Base-by-base conservation (phyloP, 139 green algal genomes). In the Chara braunii region DNA sequence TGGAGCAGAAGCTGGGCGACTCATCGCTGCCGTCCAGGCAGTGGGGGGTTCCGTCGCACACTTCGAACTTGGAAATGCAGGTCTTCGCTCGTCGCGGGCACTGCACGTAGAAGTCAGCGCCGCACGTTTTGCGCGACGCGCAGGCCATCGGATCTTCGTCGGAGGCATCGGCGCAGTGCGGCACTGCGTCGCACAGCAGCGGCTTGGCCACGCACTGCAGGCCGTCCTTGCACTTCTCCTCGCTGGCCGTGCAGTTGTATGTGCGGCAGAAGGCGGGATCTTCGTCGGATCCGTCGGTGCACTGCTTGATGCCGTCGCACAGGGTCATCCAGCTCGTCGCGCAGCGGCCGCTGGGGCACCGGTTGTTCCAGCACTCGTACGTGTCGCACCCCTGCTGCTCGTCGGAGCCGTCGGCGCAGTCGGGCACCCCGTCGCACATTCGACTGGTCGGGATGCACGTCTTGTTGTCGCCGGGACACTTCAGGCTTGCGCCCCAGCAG, bases 391-490 rank as follows among this genome's bases (percentile, higher is more conserved):
- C 45, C n/a, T n/a, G 51, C 7, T 23, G 23, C 51, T 60, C 51
- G 51, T 60, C 51, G 51, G 32, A 48, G 51, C 51, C 51, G 6
- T 60, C 51, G n/a, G n/a, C n/a, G 51, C 51, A 60, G 23, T 60
- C 51, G 4, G n/a, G 22, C 51, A 12, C 22, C 11, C 51, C 51
- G 51, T 60, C 51, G 51, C 51, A 60, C 51, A 60, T n/a, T n/a
- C n/a, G n/a, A n/a, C n/a, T n/a, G n/a, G n/a, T n/a, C n/a, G n/a
- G n/a, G n/a, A n/a, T n/a, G n/a, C n/a, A n/a, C n/a, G n/a, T n/a
- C n/a, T n/a, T n/a, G n/a, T n/a, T n/a, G n/a, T n/a, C n/a, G n/a
- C n/a, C n/a, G n/a, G n/a, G n/a, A n/a, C n/a, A n/a, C n/a, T n/a
- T n/a, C n/a, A n/a, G n/a, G n/a, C n/a, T n/a, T n/a, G n/a, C n/a